These are phyloP conservation scores for Umbelopsis sp. DNA, from an alignment of 371 early-diverging fungal species.

Conservation along the genomic window DNA sequence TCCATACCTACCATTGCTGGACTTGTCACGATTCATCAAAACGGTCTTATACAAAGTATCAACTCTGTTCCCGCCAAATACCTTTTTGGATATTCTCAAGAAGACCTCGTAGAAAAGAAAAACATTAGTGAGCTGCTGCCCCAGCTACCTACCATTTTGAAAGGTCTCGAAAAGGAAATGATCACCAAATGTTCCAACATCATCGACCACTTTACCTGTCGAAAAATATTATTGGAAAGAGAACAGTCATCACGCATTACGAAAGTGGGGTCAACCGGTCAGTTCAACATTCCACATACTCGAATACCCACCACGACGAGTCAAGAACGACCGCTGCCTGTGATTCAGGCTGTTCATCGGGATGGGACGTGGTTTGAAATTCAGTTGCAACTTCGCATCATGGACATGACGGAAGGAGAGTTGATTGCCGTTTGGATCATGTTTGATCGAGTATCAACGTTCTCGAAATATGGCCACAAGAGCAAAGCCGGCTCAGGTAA, in stretches of 20 bases:
- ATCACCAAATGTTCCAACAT: background rate
- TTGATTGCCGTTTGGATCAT: slow-evolving; percentile 59
- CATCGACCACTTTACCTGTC: background rate
- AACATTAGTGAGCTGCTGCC: slow-evolving; percentile 50
- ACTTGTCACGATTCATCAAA: slow-evolving; percentile 40
- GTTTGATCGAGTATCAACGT: slow-evolving; percentile 53
- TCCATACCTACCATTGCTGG: slow-evolving; percentile 66
- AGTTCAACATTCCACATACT: background rate
- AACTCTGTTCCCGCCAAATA: slow-evolving; percentile 57
- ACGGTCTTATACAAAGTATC: slow-evolving; percentile 44
- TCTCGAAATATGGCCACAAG: slow-evolving; percentile 47
- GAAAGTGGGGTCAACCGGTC: background rate
- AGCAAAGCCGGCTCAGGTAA: background rate
- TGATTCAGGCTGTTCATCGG: slow-evolving; percentile 49
- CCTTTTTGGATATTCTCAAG: slow-evolving; percentile 46
- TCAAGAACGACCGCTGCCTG: slow-evolving; percentile 18
- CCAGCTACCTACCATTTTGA: slow-evolving; percentile 45
- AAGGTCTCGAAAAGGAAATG: slow-evolving; percentile 21
- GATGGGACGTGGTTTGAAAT: slow-evolving; percentile 51
- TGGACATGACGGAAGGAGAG: slow-evolving; percentile 39
- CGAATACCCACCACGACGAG: background rate
- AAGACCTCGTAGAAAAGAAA: slow-evolving; percentile 38
- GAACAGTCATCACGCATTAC: background rate
- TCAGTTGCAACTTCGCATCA: slow-evolving; percentile 51
- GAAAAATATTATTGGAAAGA: background rate